Evolutionary conservation across 768 basidiomycete species (phyloP).

Genomic region (Epithele typhae): DNA sequence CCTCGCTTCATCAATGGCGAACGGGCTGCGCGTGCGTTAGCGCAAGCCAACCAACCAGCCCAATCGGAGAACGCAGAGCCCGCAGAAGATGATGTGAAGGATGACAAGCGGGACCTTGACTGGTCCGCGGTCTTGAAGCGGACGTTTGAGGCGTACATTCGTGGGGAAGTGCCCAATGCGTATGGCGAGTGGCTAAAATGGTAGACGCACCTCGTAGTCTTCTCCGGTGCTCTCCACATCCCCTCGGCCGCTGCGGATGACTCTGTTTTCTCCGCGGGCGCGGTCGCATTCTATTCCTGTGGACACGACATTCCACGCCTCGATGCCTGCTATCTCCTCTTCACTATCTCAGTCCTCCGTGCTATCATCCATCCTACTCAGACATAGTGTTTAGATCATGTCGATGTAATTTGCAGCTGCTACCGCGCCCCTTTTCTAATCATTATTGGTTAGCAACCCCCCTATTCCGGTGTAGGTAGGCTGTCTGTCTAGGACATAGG

Average conservation of each 20-base stretch:
- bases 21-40: constrained; percentile 51
- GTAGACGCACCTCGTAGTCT: constrained; percentile 21
- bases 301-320: too few species aligned
- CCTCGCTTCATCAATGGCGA: constrained; percentile 74
- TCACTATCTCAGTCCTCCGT: neutral
- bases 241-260: constrained; percentile 3
- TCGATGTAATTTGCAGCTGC: constrained; percentile 12
- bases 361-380: constrained; percentile 6
- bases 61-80: constrained; percentile 21
- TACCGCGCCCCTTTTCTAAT: neutral
- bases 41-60: constrained; percentile 23
- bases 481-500: neutral
- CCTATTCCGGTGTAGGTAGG: neutral
- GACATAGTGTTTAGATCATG: neutral
- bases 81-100: constrained; percentile 41
- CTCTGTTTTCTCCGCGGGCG: neutral
- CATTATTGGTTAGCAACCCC: neutral
- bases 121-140: constrained; percentile 96
- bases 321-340: too few species aligned
- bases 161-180: constrained; percentile 92
- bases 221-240: constrained; percentile 11
- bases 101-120: constrained; percentile 77
- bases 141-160: constrained; percentile 89
- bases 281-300: too few species aligned
- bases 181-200: constrained; percentile 78